Evolutionary conservation across 2,329 filamentous ascomycete genomes (phyloP).

Genomic region (Cadophora sp.): DNA sequence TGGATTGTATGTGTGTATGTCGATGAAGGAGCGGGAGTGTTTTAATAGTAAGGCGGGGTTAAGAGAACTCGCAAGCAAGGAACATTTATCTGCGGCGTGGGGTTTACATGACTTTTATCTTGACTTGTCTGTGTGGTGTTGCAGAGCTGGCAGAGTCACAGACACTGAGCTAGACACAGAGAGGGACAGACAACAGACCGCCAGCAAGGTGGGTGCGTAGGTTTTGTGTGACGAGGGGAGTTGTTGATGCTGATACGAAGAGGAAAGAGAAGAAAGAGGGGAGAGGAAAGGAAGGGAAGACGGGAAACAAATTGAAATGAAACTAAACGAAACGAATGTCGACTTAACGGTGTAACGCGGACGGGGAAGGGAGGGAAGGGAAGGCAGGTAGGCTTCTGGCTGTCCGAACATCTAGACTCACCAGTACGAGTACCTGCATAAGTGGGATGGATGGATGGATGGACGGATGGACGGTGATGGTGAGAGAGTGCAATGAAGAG

Average conservation of each 20-base stretch:
- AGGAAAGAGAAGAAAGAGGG: neutral
- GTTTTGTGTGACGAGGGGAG: neutral
- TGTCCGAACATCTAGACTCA: neutral
- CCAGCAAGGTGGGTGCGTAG: no score
- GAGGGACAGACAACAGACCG: neutral
- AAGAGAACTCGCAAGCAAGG: neutral
- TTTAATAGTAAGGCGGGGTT: neutral
- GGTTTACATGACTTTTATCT: neutral
- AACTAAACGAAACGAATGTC: neutral
- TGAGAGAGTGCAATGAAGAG: neutral
- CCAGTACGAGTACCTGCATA: conserved; percentile 17
- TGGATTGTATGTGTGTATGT: neutral
- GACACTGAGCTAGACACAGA: neutral
- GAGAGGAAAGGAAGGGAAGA: neutral
- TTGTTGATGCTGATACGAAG: neutral
- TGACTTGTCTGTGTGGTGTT: neutral
- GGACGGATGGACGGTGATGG: no score
- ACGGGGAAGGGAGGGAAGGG: neutral
- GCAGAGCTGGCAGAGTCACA: neutral
- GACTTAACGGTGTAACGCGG: neutral
- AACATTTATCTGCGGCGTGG: neutral
- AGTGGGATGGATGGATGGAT: conserved; percentile 11
- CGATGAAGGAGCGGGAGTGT: neutral
- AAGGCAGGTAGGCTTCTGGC: neutral
- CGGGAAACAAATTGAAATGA: no score